phyloP scores from a whole-genome alignment of 2,329 filamentous ascomycete species.

The Juglanconis sp. region DNA sequence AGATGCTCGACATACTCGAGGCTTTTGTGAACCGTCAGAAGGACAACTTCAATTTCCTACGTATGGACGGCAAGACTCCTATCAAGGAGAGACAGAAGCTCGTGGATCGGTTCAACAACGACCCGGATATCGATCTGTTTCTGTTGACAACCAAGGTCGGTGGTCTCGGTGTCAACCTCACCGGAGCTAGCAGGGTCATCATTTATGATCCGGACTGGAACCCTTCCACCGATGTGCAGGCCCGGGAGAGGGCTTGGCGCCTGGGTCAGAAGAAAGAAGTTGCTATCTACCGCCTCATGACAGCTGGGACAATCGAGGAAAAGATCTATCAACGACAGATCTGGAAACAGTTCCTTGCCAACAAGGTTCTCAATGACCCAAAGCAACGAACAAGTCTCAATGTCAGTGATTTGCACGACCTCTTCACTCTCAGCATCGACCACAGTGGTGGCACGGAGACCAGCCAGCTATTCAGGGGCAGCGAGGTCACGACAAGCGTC shows the following conservation, averaged over 20 bases:
- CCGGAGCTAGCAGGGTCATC: constrained; percentile 91
- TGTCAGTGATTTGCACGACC: constrained; percentile 82
- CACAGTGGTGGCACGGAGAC: constrained; percentile 75
- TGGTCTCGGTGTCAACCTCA: constrained; percentile 89
- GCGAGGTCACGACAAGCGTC: constrained; percentile 56
- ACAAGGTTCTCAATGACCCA: constrained; percentile 92
- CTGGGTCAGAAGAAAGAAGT: constrained; percentile 93
- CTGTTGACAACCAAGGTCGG: constrained; percentile 94
- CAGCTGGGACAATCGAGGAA: constrained; percentile 94
- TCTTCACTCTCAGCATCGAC: constrained; percentile 75
- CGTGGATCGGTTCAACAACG: constrained; percentile 89
- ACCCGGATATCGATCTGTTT: constrained; percentile 78
- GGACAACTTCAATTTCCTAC: constrained; percentile 66
- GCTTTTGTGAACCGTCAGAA: constrained; percentile 68
- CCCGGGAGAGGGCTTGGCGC: constrained; percentile 91
- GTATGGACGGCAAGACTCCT: constrained; percentile 91
- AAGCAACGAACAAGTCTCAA: constrained; percentile 92
- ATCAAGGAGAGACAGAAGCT: constrained; percentile 85
- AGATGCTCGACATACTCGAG: constrained; percentile 94
- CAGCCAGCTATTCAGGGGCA: constrained; percentile 81
- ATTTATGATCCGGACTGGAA: constrained; percentile 99
- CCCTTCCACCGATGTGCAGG: constrained; percentile 92
- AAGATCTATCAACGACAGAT: constrained; percentile 99
- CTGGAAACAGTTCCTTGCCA: constrained; percentile 96
- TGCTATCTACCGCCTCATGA: constrained; percentile 97